Percentiles rank a stretch among this genome's conserved stretches.
phyloP scores from a whole-genome alignment of 306 rosid genomes.

The Cucurbita ficifolia region DNA sequence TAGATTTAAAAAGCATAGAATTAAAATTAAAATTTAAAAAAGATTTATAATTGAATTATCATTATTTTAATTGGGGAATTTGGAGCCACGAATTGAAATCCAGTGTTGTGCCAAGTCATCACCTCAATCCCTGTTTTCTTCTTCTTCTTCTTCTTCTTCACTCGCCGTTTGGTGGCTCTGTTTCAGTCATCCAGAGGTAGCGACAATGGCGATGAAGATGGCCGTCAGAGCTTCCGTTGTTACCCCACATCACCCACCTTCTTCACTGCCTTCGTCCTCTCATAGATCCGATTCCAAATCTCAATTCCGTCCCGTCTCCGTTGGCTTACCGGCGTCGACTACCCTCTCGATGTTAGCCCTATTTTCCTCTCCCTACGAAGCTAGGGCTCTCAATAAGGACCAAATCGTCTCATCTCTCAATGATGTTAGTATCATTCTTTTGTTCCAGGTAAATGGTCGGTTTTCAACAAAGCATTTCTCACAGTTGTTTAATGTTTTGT shows the following conservation, averaged over 20 bases:
- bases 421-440: conserved; percentile 22
- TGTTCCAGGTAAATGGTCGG: neutral
- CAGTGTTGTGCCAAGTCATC: neutral
- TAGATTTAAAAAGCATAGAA: too few species aligned
- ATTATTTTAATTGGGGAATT: neutral
- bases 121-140: neutral
- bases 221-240: conserved; percentile 48
- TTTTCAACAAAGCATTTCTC: neutral
- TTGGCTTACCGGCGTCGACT: conserved; percentile 50
- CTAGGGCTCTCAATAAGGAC: conserved; percentile 60
- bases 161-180: neutral
- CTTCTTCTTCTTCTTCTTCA: neutral
- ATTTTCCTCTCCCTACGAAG: conserved; percentile 44
- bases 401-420: conserved; percentile 69
- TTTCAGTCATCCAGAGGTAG: neutral
- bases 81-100: conserved; percentile 3
- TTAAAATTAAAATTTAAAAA: too few species aligned
- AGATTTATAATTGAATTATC: neutral
- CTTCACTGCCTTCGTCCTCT: conserved; percentile 14
- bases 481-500: neutral
- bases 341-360: conserved; percentile 60
- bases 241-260: conserved; percentile 26
- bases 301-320: conserved; percentile 23
- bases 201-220: conserved; percentile 37
- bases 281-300: conserved; percentile 21